Evolutionary conservation across 2,329 filamentous ascomycete species (phyloP), one percentile per base, ranked within the genome.

Genomic region (Pestalotiopsis sp.): DNA sequence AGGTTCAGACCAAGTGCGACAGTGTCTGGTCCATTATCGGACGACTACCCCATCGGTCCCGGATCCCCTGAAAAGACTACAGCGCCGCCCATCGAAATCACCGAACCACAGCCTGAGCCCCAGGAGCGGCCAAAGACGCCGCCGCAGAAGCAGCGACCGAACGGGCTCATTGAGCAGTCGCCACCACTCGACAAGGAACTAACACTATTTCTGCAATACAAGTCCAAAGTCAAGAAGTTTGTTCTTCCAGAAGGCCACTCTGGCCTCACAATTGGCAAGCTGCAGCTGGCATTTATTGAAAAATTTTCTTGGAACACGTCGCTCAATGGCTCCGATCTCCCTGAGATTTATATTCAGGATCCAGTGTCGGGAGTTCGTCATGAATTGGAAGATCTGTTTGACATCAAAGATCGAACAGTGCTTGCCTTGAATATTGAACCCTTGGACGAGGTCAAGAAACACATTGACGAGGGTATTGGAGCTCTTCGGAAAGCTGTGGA

Each of bases 271-370:
- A 91, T 98, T 69, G 94, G 94, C 1, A 89, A 95, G 27, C 81
- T 99, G 69, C 95, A 99, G 79, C 87, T 99, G 36, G 95, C 96
- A 0, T 99, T 99, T 75, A 99, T 99, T 74, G 96, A 99, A 74
- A 99, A 98, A 78, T 99, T 99, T 78, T 96, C 95, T 0, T 99
- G 97, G 95, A 98, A 97, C 75, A 98, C 95, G 0, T 95, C 98
- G 74, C 92, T 94, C 70, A 97, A 98, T 75, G 96, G 96, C 7
- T 89, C 90, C 14, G 96, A 99, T 78, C 83, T 99, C 61, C 96
- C 96, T 0, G 96, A 99, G 75, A 98, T 99, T 17, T 98, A 99
- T 79, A 96, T 99, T 17, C 96, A 99, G 79, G 96, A 99, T 78
- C 92, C 95, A 0, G 88, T 98, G 2, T 98, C 96, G 9, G 96